Base-by-base conservation (phyloP, 257 asterid species). In the Salvia rosmarinus region DNA sequence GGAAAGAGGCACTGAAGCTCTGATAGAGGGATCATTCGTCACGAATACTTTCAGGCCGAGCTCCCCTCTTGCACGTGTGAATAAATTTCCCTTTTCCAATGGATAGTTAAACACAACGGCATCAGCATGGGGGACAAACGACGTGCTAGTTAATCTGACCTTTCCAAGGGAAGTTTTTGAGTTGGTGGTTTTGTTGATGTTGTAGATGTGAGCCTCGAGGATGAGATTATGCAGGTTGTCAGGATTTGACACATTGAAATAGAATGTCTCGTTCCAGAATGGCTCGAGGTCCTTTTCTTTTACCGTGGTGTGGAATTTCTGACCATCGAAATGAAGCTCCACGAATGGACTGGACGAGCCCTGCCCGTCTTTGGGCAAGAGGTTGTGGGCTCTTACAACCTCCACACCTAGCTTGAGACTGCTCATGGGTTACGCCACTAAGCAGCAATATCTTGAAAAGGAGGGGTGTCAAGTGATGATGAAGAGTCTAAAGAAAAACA, bases 261-360 rank as follows among this genome's bases (percentile, higher is more conserved):
- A 87, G 79, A 90, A 86, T 0, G 94, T 85, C 74, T 93, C 97
- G 2, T 85, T 86, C 98, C 98, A 93, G 64, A 60, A 64, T 0
- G 97, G 98, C 64, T 87, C 69, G 13, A 93, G 90, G 77, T 93
- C 97, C 70, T 89, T 93, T 46, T 89, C 96, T 65, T 90, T 90
- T 58, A 87, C 67, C n/a, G 92, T 78, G 58, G 98, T 89, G 32
- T 86, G 95, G n/a, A 82, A 87, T 54, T 82, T 93, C 82, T 89
- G 97, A 25, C 78, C 88, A 65, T 90, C 96, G 43, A 87, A 90
- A 14, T 82, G 79, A 47, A 93, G 93, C 82, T 93, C 98, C 67
- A 93, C 97, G 55, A 80, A 90, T 35, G 94, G 76, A 65, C 72
- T 87, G 42, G 96, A 83, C 20, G 94, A 87, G 34, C 97, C 97